Evolutionary conservation across 805 yeast species (phyloP).

Genomic region (Wickerhamiella domercqiae): DNA sequence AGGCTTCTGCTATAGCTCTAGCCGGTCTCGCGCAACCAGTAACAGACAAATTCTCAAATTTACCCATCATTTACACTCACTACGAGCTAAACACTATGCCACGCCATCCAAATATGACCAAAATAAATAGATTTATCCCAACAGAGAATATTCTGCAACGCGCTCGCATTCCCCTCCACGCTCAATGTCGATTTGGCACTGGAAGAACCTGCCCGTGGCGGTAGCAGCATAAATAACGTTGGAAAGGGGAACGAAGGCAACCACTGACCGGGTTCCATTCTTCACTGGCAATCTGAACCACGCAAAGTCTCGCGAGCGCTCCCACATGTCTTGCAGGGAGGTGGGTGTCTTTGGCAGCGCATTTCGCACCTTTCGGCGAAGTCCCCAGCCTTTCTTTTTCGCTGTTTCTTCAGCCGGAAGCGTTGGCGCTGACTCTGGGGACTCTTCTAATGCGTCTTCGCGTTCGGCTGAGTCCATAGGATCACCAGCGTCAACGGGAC

Average conservation of each 20-base stretch:
- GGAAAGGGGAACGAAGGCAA: slow-evolving; percentile 24
- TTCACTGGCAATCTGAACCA: slow-evolving; percentile 52
- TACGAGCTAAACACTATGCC: no score
- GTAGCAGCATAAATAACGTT: slow-evolving; percentile 43
- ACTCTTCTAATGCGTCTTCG: not conserved
- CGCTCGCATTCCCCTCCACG: slow-evolving; percentile 87
- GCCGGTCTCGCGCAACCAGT: no score
- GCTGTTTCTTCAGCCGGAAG: not conserved
- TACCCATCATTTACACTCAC: no score
- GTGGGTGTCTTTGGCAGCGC: slow-evolving; percentile 37
- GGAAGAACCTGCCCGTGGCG: slow-evolving; percentile 64
- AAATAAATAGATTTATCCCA: no score
- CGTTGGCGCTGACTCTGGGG: not conserved
- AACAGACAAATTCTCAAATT: no score
- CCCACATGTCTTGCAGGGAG: slow-evolving; percentile 66
- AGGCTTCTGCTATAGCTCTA: no score
- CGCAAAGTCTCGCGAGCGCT: slow-evolving; percentile 74
- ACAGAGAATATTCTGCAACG: slow-evolving; percentile 38
- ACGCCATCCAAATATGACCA: no score
- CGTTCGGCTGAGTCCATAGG: not conserved
- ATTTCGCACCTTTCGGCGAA: slow-evolving; percentile 23
- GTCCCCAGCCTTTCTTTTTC: not conserved
- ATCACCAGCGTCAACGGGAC: not conserved
- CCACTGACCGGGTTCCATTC: slow-evolving; percentile 21
- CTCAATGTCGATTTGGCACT: slow-evolving; percentile 68